Base-by-base conservation (phyloP, 345 rosid species). In the Melaleuca alternifolia region DNA sequence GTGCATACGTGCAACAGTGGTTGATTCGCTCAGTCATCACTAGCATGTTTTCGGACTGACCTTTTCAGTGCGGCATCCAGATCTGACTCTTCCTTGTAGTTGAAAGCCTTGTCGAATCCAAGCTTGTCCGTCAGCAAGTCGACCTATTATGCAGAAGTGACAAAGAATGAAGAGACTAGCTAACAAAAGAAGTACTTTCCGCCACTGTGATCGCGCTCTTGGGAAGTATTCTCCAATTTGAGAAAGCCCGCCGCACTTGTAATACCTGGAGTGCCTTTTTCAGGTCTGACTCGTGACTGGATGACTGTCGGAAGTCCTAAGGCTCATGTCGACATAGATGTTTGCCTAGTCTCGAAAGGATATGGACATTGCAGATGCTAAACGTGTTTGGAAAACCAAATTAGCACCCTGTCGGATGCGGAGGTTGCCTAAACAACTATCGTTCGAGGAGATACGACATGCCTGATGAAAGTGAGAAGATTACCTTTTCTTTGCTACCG, bases 81-180 rank as follows among this genome's bases (percentile, higher is more conserved):
- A 59, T 84, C 53, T 54, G 51, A 21, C 54, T 84, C 86, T 46
- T 84, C 86, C 86, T 84, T 84, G 53, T 84, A 84, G 86, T 54
- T 59, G 51, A 84, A 84, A 44, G 86, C 86, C 21, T 56, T 53
- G 48, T 56, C 44, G n/a, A 84, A 84, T 46, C 86, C 77, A 1
- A 84, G 33, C 71, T 84, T 84, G 20, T 57, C 24, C 52, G 37
- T 84, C 28, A 84, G 71, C 65, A 84, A 48, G 33, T 26, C 75
- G 6, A 84, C 86, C 84, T 83, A 50, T 28, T 50, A 14, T 83
- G 52, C 11, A 0, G 41, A n/a, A 82, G 23, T 15, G 2, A 30
- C 30, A 16, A 2, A 44, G 16, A 62, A 62, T 62, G 77, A 62
- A 30, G 54, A 30, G 48, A n/a, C 28, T 59, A n/a, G 71, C 7